phyloP scores from a whole-genome alignment of 768 basidiomycete genomes.

The Rhodotorula toruloides region DNA sequence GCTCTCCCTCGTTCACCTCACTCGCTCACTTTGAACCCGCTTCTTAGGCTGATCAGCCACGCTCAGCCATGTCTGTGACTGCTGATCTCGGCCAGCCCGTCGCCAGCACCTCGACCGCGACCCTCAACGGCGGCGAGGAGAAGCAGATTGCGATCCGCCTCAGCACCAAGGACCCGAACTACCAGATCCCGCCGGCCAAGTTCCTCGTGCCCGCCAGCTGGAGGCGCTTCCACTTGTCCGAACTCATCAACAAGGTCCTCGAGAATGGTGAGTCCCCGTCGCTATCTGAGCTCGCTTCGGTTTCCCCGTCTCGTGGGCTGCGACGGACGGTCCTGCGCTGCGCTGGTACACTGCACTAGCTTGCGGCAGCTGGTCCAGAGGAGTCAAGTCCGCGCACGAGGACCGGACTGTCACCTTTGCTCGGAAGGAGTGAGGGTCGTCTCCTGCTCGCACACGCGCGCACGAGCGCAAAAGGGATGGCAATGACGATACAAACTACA shows the following conservation, averaged over 20 bases:
- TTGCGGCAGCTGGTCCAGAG: too few relatives aligned
- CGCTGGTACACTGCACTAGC: too few relatives aligned
- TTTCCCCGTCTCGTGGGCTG: too few relatives aligned
- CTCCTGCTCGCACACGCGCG: too few relatives aligned
- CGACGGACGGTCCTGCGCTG: too few relatives aligned
- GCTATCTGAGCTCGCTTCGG: too few relatives aligned
- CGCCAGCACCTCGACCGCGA: slow-evolving; percentile 23
- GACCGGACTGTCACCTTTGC: too few relatives aligned
- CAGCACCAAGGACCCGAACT: slow-evolving; percentile 66
- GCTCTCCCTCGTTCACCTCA: background rate
- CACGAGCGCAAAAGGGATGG: too few relatives aligned
- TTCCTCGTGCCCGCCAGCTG: slow-evolving; percentile 87
- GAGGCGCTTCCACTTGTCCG: slow-evolving; percentile 93
- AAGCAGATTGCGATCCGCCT: slow-evolving; percentile 46
- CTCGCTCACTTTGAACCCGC: background rate
- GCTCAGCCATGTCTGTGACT: slow-evolving; percentile 1
- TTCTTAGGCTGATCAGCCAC: background rate
- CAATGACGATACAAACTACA: slow-evolving; percentile 29
- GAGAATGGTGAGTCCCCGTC: slow-evolving; percentile 35
- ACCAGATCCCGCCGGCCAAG: slow-evolving; percentile 75
- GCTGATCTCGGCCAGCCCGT: slow-evolving; percentile 21
- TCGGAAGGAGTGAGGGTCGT: too few relatives aligned
- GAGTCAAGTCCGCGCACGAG: too few relatives aligned
- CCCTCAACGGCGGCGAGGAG: slow-evolving; percentile 11
- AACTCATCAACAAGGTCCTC: slow-evolving; percentile 91